These are phyloP conservation scores for Apiospora koreana DNA, from an alignment of 2,329 filamentous ascomycete species.

Conservation along the genomic window DNA sequence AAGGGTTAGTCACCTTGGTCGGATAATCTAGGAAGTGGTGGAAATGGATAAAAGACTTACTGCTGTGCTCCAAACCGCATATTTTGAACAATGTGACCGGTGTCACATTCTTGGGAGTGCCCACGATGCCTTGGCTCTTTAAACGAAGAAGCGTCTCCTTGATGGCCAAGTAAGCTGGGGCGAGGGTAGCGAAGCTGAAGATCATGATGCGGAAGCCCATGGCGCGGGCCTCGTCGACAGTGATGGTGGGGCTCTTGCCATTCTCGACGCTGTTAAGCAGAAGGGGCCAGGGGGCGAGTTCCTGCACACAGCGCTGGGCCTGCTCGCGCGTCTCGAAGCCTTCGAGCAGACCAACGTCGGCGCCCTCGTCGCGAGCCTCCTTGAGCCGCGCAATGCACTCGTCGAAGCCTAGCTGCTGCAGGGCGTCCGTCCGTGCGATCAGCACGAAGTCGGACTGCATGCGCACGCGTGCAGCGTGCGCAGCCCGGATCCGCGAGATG, in stretches of 20 bases:
- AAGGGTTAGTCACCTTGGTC: neutral
- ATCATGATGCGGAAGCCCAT: constrained; percentile 63
- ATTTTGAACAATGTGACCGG: constrained; percentile 33
- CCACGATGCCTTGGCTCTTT: constrained; percentile 35
- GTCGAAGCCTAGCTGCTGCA: constrained; percentile 58
- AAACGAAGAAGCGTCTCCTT: constrained; percentile 38
- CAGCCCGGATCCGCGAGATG: constrained; percentile 56
- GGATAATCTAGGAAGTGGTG: no score
- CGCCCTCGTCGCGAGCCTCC: constrained; percentile 53
- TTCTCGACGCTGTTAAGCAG: constrained; percentile 60
- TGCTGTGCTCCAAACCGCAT: constrained; percentile 31
- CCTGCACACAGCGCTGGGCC: constrained; percentile 45
- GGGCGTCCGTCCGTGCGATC: constrained; percentile 64
- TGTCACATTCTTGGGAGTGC: constrained; percentile 29
- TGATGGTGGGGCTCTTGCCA: constrained; percentile 55
- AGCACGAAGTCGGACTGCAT: constrained; percentile 60
- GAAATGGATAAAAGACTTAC: neutral
- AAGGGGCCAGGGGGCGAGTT: constrained; percentile 50
- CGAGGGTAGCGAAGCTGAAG: constrained; percentile 52
- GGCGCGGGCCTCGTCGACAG: constrained; percentile 51
- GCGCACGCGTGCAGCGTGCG: constrained; percentile 48
- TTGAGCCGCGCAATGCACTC: constrained; percentile 53
- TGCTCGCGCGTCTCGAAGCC: constrained; percentile 54
- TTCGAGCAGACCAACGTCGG: constrained; percentile 62
- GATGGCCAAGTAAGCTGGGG: constrained; percentile 46